A percentile compares a stretch with the other conserved stretches of the same genome.
Conservation (phyloP, 768 basidiomycete genomes). For the Porpolomopsis calyptriformis region DNA sequence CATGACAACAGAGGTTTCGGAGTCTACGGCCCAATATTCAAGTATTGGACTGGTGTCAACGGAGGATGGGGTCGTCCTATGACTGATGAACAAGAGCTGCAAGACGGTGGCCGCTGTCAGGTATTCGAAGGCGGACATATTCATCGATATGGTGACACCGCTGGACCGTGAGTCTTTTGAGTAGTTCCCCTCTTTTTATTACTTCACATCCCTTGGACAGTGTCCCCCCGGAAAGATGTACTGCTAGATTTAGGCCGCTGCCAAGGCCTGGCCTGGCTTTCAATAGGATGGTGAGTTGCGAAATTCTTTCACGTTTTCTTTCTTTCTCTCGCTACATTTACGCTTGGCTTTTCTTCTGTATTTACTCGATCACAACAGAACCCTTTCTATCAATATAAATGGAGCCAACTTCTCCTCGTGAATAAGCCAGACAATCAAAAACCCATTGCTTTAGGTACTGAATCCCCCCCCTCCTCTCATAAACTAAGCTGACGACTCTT, state of each 20-base stretch:
- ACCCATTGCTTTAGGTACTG: neutral
- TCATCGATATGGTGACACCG: neutral
- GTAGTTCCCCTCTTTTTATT: neutral
- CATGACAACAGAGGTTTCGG: neutral
- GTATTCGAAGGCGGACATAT: constrained; percentile 7
- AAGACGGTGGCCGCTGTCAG: constrained; percentile 4
- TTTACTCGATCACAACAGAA: neutral
- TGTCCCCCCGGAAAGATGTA: neutral
- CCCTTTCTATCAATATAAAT: constrained; percentile 4
- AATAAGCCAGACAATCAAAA: neutral
- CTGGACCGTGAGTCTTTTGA: neutral
- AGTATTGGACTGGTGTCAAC: neutral
- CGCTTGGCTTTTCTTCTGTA: neutral
- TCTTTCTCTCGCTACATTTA: too few species aligned
- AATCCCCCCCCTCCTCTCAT: neutral
- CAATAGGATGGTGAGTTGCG: neutral
- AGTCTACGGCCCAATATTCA: neutral
- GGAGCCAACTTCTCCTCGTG: neutral
- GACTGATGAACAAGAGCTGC: constrained; percentile 3
- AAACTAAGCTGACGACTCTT: neutral
- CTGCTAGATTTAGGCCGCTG: neutral
- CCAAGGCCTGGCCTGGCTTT: neutral
- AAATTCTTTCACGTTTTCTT: too few species aligned
- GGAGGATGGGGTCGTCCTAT: constrained; percentile 5
- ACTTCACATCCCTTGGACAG: neutral